Base-by-base conservation (phyloP, 345 rosid species). In the Arabidopsis suecica region DNA sequence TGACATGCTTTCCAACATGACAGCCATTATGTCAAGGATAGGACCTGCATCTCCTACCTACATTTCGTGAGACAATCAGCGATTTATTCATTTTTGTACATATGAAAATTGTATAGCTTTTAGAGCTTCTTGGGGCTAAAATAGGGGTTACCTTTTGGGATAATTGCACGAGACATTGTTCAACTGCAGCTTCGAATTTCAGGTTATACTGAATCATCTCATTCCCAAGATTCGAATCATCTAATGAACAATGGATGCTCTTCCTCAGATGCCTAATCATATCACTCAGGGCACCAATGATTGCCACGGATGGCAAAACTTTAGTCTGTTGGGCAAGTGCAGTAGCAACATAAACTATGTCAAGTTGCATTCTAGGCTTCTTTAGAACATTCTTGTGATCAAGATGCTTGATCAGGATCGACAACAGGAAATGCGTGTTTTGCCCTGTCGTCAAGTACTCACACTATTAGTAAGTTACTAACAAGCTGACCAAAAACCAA, bases 11-110 rank as follows among this genome's bases (percentile, higher is more conserved):
- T 90, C 96, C 68, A 90, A 71, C 91, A 88, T 88, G 49, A 85
- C 86, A 79, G 96, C 96, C 96, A 90, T 88, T 66, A 84, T 82
- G 72, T 90, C 96, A 75, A 85, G 89, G n/a, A 90, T 77, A 50
- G 91, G 93, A 79, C 87, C 89, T 71, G 96, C 93, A 80, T 90
- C 96, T 81, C 96, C 91, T 56, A 87, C 85, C 95, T 89, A 79
- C 59, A 11, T 74, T 75, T 71, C 32, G 20, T 78, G 11, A 75
- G 28, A 36, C 48, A 42, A 65, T 82, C 76, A 76, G 73, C 58
- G 28, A 48, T 57, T 48, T 36, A 53, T 41, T 62, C 37, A 38
- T 4, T 42, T 73, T 5, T 9, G 0, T 40, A 7, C 37, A n/a
- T 3, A 32, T 14, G 2, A 9, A 65, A 23, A 32, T 6, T 22